Conservation (phyloP, 208 protist genomes). For the Crithidia thermophila region DNA sequence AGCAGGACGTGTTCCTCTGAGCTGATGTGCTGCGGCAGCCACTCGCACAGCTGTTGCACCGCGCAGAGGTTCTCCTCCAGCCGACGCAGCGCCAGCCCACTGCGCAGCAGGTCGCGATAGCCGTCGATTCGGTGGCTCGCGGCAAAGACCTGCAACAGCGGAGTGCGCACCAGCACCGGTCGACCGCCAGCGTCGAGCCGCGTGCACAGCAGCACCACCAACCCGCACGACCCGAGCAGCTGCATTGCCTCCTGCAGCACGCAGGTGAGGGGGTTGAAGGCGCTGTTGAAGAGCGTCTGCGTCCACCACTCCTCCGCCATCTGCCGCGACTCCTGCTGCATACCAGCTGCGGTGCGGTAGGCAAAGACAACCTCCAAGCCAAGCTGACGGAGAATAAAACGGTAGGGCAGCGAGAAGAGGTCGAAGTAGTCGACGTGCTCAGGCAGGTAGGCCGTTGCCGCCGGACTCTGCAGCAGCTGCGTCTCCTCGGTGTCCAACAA, state of each 20-base stretch:
- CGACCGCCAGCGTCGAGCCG: not conserved
- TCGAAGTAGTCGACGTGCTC: slow-evolving; percentile 34
- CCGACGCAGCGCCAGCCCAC: slow-evolving; percentile 10
- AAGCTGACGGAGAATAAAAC: slow-evolving; percentile 68
- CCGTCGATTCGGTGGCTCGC: slow-evolving; percentile 4
- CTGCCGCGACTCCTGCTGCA: slow-evolving; percentile 40
- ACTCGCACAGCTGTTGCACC: slow-evolving; percentile 37
- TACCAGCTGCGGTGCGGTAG: slow-evolving; percentile 33
- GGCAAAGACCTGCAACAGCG: slow-evolving; percentile 3
- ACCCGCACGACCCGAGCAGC: slow-evolving; percentile 16
- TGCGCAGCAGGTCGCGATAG: slow-evolving; percentile 18
- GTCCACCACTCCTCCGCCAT: slow-evolving; percentile 32
- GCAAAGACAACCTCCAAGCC: slow-evolving; percentile 79
- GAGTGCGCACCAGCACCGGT: not conserved
- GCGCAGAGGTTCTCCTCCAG: slow-evolving; percentile 23
- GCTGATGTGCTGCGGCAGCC: slow-evolving; percentile 23
- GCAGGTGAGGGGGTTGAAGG: slow-evolving; percentile 41
- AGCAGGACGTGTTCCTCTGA: not conserved
- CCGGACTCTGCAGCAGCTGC: slow-evolving; percentile 23
- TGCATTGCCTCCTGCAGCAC: slow-evolving; percentile 27
- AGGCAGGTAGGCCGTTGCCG: slow-evolving; percentile 37
- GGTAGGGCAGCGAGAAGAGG: slow-evolving; percentile 39
- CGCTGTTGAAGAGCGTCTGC: slow-evolving; percentile 35
- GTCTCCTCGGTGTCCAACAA: slow-evolving; percentile 39
- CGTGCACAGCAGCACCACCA: slow-evolving; percentile 15